Conservation (phyloP, 2,329 filamentous ascomycete species). For the Daldinia sp. region DNA sequence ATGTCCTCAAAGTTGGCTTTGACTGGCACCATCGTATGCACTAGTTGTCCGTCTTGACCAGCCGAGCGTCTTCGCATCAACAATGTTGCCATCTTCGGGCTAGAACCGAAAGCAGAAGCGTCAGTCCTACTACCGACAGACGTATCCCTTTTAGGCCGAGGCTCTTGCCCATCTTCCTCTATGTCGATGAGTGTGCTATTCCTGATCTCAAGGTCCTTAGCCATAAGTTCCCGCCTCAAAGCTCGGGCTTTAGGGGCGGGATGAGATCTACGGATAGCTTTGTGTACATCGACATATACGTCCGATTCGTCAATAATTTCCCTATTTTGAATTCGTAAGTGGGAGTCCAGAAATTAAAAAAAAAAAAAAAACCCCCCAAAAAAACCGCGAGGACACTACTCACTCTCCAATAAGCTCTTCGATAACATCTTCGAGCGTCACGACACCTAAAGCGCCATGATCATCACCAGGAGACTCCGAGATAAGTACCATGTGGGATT, state of each 20-base stretch:
- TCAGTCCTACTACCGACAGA: constrained; percentile 53
- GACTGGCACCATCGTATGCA: constrained; percentile 60
- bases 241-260: constrained; percentile 81
- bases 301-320: constrained; percentile 99
- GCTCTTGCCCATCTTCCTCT: constrained; percentile 45
- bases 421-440: constrained; percentile 97
- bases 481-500: constrained; percentile 97
- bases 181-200: constrained; percentile 53
- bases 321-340: constrained; percentile 54
- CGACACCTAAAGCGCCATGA: constrained; percentile 88
- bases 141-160: constrained; percentile 44
- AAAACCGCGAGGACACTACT: constrained; percentile 50
- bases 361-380: too few species aligned
- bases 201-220: constrained; percentile 42
- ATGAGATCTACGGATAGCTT: constrained; percentile 88
- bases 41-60: constrained; percentile 60
- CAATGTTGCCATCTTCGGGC: constrained; percentile 63
- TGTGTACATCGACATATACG: constrained; percentile 97
- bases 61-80: constrained; percentile 67
- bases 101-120: constrained; percentile 51
- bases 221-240: constrained; percentile 50
- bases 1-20: constrained; percentile 70
- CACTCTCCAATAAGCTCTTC: constrained; percentile 98
- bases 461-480: constrained; percentile 91
- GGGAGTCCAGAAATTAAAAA: constrained; percentile 7